phyloP scores from a whole-genome alignment of 495 filamentous ascomycete species.

The Patellaria atrata region DNA sequence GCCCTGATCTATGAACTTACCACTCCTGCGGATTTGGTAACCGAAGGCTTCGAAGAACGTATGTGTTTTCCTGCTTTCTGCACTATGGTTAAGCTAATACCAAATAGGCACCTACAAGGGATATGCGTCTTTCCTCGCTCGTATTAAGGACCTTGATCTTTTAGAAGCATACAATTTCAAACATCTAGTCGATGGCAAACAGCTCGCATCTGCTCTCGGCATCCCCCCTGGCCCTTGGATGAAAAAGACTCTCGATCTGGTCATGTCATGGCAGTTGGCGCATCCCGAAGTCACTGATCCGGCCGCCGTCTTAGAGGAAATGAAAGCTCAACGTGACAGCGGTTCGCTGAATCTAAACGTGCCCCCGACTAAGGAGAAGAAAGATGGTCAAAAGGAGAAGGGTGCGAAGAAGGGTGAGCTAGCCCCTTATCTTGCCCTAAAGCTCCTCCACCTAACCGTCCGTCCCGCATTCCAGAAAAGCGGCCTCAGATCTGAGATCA shows the following conservation, averaged over 20 bases:
- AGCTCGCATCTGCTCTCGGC: constrained; percentile 46
- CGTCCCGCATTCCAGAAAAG: constrained; percentile 23
- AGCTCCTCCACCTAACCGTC: constrained; percentile 31
- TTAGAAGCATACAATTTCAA: constrained; percentile 29
- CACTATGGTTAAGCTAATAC: no score
- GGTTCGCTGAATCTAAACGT: background rate
- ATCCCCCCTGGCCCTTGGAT: constrained; percentile 65
- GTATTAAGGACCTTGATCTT: constrained; percentile 33
- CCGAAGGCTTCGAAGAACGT: no score
- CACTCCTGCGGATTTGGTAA: no score
- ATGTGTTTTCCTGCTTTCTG: no score
- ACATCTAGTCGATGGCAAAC: constrained; percentile 36
- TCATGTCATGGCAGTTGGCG: constrained; percentile 72
- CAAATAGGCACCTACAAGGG: constrained; percentile 26
- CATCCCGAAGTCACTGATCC: constrained; percentile 52
- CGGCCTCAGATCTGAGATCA: constrained; percentile 17
- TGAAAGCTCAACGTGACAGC: constrained; percentile 8
- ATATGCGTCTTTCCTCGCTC: constrained; percentile 43
- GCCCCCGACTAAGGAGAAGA: background rate
- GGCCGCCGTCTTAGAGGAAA: constrained; percentile 45
- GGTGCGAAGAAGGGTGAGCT: constrained; percentile 28
- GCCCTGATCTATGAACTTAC: constrained; percentile 52
- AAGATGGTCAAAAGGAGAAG: background rate
- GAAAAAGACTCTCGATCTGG: constrained; percentile 51
- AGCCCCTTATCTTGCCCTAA: constrained; percentile 21